Percentiles rank a stretch among this genome's conserved stretches.
These are phyloP conservation scores for Paraglomus brasilianum DNA, from an alignment of 192 early-diverging fungal genomes.

Conservation along the genomic window DNA sequence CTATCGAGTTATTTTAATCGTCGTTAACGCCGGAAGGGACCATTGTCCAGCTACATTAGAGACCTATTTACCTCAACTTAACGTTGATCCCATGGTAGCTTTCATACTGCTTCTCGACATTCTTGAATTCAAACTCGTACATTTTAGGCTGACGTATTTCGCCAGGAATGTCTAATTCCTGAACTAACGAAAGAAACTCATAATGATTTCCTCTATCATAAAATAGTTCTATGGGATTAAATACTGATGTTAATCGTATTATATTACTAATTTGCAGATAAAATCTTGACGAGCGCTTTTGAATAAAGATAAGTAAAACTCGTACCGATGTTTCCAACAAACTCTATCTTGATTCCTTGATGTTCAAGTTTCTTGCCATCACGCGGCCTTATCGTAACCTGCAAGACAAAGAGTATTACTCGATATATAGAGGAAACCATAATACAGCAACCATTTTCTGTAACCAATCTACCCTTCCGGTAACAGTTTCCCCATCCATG, in stretches of 20 bases:
- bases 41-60: background rate
- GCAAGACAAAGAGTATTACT: slow-evolving; percentile 7
- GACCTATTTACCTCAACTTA: slow-evolving; percentile 70
- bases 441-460: background rate
- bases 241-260: background rate
- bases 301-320: too few relatives aligned
- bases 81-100: slow-evolving; percentile 98
- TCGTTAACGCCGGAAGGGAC: too few relatives aligned
- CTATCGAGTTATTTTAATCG: slow-evolving; percentile 40
- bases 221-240: slow-evolving; percentile 71
- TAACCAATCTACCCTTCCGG: slow-evolving; percentile 75
- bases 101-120: slow-evolving; percentile 99
- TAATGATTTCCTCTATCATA: slow-evolving; percentile 94
- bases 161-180: slow-evolving; percentile 93
- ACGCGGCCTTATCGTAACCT: slow-evolving; percentile 73
- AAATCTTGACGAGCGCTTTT: background rate
- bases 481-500: slow-evolving; percentile 93
- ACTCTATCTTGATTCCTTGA: slow-evolving; percentile 98
- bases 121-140: slow-evolving; percentile 98
- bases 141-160: slow-evolving; percentile 77
- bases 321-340: slow-evolving; percentile 94
- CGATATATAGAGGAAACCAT: too few relatives aligned
- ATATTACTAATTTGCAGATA: slow-evolving; percentile 26
- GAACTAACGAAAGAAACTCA: slow-evolving; percentile 90
- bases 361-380: slow-evolving; percentile 97